Evolutionary conservation across 2,329 filamentous ascomycete genomes (phyloP), one percentile per base, ranked within the genome.

Genomic region (Aspergillus cejpii): DNA sequence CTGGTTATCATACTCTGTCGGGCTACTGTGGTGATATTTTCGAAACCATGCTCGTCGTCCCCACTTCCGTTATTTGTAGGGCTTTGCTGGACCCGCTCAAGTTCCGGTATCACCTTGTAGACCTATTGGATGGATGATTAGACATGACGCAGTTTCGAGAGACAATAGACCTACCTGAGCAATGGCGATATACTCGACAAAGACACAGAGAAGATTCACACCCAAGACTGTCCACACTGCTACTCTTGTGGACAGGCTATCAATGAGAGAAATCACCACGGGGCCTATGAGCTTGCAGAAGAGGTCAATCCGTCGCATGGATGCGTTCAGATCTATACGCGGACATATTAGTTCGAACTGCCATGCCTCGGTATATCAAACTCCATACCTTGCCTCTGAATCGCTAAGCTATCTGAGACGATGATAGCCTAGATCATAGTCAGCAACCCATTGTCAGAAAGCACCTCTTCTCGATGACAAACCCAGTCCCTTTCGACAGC

Each of bases 401-500:
- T 33, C 62, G 65, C 26, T 44, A 64, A 52, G 20, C 48, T 54
- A 17, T 59, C 55, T 12, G 61, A 57, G 26, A 66, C 58, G 10
- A 65, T 59, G 37, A 66, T 58, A 3, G 56, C 57, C 62, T 64
- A 21, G 2, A 12, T 4, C 1, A 5, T n/a, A 23, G 24, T 27
- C 5, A 28, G 7, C 17, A 37, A 47, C 36, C 3, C 6, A 14
- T 15, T n/a, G n/a, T 4, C n/a, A 31, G 6, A 31, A 31, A 15
- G 7, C 7, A 14, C 8, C 28, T 3, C 3, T 28, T 28, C 17
- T n/a, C 17, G 15, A 19, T 17, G 31, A 12, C 15, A 7, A 19
- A 71, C 65, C 84, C 84, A 87, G 54, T 89, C 85, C 55, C 80
- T 71, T 61, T 88, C 85, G 0, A 89, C 74, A 0, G 84, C 72